These are phyloP conservation scores for Carex parvula DNA, from an alignment of 176 grass and related monocot genomes.

Conservation along the genomic window DNA sequence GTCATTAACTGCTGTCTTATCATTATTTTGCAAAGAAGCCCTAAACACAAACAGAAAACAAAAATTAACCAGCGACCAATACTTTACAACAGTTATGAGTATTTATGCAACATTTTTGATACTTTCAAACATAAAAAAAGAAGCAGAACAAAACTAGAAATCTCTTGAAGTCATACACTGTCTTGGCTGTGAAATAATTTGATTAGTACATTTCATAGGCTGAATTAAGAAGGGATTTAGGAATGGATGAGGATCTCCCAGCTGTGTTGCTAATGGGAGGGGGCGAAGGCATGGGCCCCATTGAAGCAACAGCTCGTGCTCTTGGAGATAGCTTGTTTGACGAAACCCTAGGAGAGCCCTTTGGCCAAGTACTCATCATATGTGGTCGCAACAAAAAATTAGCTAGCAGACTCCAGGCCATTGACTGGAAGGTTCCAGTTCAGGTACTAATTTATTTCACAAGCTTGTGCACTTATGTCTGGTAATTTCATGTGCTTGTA, in stretches of 20 bases:
- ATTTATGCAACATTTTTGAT: neutral
- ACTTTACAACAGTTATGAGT: neutral
- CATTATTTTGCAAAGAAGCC: neutral
- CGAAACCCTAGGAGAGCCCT: constrained; percentile 54
- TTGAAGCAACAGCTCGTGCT: constrained; percentile 85
- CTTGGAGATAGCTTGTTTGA: constrained; percentile 68
- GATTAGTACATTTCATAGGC: constrained; percentile 31
- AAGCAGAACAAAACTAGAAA: neutral
- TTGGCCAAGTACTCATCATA: constrained; percentile 90
- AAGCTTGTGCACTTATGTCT: neutral
- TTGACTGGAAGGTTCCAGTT: constrained; percentile 82
- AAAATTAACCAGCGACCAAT: neutral
- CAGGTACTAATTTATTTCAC: constrained; percentile 45
- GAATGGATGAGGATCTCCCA: constrained; percentile 88
- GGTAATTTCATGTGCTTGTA: neutral
- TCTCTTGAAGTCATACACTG: neutral
- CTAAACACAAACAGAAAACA: neutral
- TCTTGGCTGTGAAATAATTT: neutral
- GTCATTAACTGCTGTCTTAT: neutral
- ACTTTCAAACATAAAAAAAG: neutral
- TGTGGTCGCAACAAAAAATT: constrained; percentile 94
- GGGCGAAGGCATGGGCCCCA: constrained; percentile 99
- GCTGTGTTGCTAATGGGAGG: constrained; percentile 92
- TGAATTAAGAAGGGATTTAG: constrained; percentile 79
- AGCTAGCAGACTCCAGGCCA: constrained; percentile 54